Evolutionary conservation across 192 early-diverging fungal species (phyloP).

Genomic region (Geranomyces michiganensis): DNA sequence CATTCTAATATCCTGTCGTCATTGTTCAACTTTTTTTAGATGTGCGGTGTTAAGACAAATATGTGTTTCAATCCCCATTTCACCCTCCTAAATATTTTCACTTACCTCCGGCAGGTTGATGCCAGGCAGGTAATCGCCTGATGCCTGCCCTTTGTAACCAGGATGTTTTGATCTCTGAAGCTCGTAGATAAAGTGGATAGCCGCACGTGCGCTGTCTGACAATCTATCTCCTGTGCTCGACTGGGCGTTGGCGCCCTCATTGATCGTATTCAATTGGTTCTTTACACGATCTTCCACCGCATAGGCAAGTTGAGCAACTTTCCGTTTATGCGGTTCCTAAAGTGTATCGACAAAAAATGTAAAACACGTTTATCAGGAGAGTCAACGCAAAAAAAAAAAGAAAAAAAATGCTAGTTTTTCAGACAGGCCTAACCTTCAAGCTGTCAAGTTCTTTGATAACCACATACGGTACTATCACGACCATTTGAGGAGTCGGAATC

Average conservation of each 20-base stretch:
- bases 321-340: not conserved
- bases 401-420: too few species aligned
- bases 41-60: not conserved
- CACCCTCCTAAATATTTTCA: not conserved
- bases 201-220: constrained; percentile 16
- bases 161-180: not conserved
- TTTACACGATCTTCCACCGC: not conserved
- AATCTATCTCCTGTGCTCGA: not conserved
- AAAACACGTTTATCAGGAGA: not conserved
- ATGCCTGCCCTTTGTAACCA: constrained; percentile 16
- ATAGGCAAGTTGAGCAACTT: not conserved
- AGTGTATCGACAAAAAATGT: not conserved
- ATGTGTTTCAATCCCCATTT: not conserved
- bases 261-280: not conserved
- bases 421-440: constrained; percentile 16
- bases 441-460: constrained; percentile 33
- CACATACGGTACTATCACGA: constrained; percentile 27
- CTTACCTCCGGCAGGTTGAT: not conserved
- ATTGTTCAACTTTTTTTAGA: constrained; percentile 17
- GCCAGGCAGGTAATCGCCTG: constrained; percentile 21
- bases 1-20: constrained; percentile 41
- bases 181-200: constrained; percentile 17
- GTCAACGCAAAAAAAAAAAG: too few species aligned
- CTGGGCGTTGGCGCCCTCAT: not conserved
- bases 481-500: constrained; percentile 20